Evolutionary conservation across 345 rosid genomes (phyloP), one percentile per base, ranked within the genome.

Genomic region (Eucalyptus pumila): DNA sequence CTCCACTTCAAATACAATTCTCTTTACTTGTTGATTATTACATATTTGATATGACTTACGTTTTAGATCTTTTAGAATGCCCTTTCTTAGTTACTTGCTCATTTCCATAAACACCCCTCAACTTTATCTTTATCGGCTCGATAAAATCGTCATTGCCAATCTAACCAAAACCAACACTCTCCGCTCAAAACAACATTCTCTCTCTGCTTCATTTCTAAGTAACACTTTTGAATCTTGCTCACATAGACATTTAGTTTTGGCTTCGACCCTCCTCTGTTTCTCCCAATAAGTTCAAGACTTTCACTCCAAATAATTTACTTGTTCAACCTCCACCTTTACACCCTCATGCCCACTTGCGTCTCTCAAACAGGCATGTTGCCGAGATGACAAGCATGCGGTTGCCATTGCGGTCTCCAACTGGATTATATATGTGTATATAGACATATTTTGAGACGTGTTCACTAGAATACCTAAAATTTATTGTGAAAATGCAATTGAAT

Each of bases 351-450:
- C 42, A 9, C 62, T 86, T 5, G 65, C 11, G 5, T 95, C 98
- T 1, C 94, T 92, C 80, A 67, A 37, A 67, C 80, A 34, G 42
- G 8, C 11, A 80, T 95, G 2, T 94, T 65, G 49, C 48, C 86
- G 8, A 51, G 56, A 51, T 51, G 56, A 51, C 56, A 1, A 51
- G 56, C 23, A 51, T 0, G 56, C 3, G 0, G 23, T 51, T 52
- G 24, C 89, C 42, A 3, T 94, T 94, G 1, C 93, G 91, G 5
- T 80, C 97, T 3, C 94, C 95, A 52, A 3, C 24, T 52, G 2
- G 24, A 52, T 52, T 52, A 52, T 52, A 52, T 8, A 19, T 52
- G 10, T 52, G 58, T 52, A 52, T 52, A 52, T 19, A 52, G 24
- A 52, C 19, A 52, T 52, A 8, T 52, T 52, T 52, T 52, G 24